Evolutionary conservation across 1,284 basidiomycete genomes (phyloP), one percentile per base, ranked within the genome.

Genomic region (Sporisorium scitamineum): DNA sequence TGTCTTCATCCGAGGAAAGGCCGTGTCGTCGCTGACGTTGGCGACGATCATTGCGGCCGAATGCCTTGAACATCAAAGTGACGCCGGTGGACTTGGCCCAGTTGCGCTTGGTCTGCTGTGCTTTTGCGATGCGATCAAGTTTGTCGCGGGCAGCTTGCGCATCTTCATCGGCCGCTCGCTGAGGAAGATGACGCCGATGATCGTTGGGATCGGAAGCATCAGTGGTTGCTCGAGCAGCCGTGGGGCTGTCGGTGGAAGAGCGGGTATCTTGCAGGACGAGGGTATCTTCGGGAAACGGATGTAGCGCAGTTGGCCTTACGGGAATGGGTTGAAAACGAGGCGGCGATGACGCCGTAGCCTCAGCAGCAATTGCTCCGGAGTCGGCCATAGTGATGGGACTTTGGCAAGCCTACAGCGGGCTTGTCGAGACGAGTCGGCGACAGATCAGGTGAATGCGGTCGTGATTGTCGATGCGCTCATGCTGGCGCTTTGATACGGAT

Each of bases 111-210:
- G 58, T 52, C 51, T 74, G 44, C 32, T 70, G 71, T 31, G 70
- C 66, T 41, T 66, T 74, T n/a, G 62, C 60, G 8, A 78, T 62
- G 22, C 76, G 71, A 16, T 78, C 76, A 32, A 78, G 70, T 42
- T 75, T 78, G 48, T 70, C 69, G 9, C 69, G 47, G 9, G 76
- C 76, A 3, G 60, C 53, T 39, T 75, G 58, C 2, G 64, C 76
- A 47, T 78, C 68, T 16, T 55, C 37, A n/a, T 75, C 61, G 3
- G 69, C 63, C 2, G 63, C 61, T 48, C 59, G 63, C 31, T 47
- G 52, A 44, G 66, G 61, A 9, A 63, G 54, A 39, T 62, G 37
- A 26, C 39, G 26, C 2, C 34, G n/a, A 11, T 29, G 51, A 41
- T 57, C 29, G 6, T 61, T 13, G 10, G 29, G 20, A 1, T 48